These are phyloP conservation scores for Corynespora cassiicola DNA, from an alignment of 2,329 filamentous ascomycete species.

Conservation along the genomic window DNA sequence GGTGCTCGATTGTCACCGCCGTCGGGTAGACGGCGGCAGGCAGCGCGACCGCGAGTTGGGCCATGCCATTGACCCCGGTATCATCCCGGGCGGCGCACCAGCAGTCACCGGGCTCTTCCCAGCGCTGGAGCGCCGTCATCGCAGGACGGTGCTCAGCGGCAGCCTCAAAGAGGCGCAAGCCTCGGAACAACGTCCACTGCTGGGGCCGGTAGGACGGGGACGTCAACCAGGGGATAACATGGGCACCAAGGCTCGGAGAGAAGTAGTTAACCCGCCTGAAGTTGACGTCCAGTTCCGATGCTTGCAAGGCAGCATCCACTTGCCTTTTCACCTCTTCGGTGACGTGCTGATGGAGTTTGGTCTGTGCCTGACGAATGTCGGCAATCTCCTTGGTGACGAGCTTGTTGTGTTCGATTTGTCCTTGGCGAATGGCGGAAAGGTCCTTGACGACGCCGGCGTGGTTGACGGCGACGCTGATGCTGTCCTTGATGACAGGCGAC, in stretches of 20 bases:
- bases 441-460: too few species aligned
- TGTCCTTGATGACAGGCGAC: too few species aligned
- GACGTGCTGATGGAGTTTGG: too few species aligned
- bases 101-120: conserved; percentile 84
- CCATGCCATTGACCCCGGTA: conserved; percentile 58
- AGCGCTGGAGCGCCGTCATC: conserved; percentile 67
- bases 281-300: too few species aligned
- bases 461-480: too few species aligned
- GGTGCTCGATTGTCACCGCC: conserved; percentile 54
- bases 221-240: conserved; percentile 65
- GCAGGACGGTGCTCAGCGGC: conserved; percentile 47
- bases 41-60: conserved; percentile 67
- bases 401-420: too few species aligned
- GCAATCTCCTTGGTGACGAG: too few species aligned
- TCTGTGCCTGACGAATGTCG: too few species aligned
- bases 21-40: conserved; percentile 44
- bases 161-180: conserved; percentile 19
- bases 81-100: conserved; percentile 72
- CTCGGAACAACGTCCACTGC: conserved; percentile 11
- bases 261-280: conserved; percentile 73
- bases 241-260: conserved; percentile 67
- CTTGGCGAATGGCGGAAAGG: too few species aligned
- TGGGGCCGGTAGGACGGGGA: conserved; percentile 56
- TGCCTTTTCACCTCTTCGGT: too few species aligned
- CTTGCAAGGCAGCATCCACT: too few species aligned